These are phyloP conservation scores for Pleurotus salmoneostramineus DNA, from an alignment of 768 basidiomycete genomes.

Conservation along the genomic window DNA sequence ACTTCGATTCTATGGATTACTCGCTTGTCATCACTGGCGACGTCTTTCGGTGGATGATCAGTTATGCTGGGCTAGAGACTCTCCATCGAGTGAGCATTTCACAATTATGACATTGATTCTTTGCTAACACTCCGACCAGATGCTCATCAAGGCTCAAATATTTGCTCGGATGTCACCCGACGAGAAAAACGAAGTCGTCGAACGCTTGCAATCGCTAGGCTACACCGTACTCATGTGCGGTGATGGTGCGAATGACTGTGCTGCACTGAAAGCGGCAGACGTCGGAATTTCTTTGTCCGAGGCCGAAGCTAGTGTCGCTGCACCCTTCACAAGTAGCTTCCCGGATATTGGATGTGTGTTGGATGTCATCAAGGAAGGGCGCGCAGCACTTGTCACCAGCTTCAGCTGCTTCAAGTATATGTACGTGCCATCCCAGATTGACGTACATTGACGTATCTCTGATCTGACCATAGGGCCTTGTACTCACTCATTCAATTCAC, in stretches of 20 bases:
- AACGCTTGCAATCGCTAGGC: conserved; percentile 87
- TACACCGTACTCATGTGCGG: conserved; percentile 99
- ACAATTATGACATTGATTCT: background rate
- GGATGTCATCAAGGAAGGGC: conserved; percentile 94
- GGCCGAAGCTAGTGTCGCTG: conserved; percentile 97
- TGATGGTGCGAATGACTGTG: conserved; percentile 98
- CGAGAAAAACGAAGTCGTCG: conserved; percentile 98
- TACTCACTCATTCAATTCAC: conserved; percentile 99
- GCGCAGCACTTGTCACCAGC: conserved; percentile 94
- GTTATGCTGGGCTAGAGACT: conserved; percentile 90
- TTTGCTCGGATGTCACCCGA: conserved; percentile 99
- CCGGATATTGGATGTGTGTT: conserved; percentile 96
- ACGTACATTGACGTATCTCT: conserved; percentile 8
- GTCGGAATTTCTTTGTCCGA: conserved; percentile 96
- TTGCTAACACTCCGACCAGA: conserved; percentile 41
- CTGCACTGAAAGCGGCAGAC: conserved; percentile 96
- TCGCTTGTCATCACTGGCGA: conserved; percentile 91
- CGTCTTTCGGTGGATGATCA: conserved; percentile 97
- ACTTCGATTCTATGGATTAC: conserved; percentile 81
- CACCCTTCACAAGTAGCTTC: conserved; percentile 91
- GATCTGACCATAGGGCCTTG: conserved; percentile 65
- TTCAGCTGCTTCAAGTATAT: conserved; percentile 99
- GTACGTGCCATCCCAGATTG: conserved; percentile 41
- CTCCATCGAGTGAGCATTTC: conserved; percentile 71
- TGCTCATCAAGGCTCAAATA: conserved; percentile 95